Evolutionary conservation across 2,329 filamentous ascomycete genomes (phyloP).

Genomic region (Hypoxylon sp.): DNA sequence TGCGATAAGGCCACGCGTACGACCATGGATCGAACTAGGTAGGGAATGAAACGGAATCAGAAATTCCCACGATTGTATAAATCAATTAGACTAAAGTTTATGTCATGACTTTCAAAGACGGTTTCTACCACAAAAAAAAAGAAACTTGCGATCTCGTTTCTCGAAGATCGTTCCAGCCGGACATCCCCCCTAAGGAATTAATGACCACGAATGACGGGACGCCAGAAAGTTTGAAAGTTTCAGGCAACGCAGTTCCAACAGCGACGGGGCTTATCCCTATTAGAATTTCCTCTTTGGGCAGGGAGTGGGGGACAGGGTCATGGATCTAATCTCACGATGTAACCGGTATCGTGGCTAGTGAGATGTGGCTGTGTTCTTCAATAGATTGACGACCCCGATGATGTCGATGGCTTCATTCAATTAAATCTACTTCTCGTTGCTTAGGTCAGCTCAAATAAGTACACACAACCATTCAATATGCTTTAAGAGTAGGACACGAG

Average conservation of each 20-base stretch:
- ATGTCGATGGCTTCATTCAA: too few species aligned
- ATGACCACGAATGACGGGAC: not conserved
- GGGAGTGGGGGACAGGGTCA: not conserved
- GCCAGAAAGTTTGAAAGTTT: constrained; percentile 5
- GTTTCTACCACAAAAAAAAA: constrained; percentile 1
- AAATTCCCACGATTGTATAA: constrained; percentile 7
- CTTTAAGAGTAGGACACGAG: too few species aligned
- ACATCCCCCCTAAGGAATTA: constrained; percentile 33
- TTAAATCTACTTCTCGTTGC: too few species aligned
- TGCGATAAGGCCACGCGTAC: constrained; percentile 21
- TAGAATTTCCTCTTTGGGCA: not conserved
- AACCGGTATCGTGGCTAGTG: too few species aligned
- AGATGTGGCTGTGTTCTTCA: constrained; percentile 4
- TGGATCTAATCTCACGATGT: too few species aligned
- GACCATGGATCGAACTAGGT: constrained; percentile 17
- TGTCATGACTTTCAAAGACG: constrained; percentile 21
- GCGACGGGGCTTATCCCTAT: constrained; percentile 5
- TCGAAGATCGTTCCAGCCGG: constrained; percentile 14
- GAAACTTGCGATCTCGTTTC: constrained; percentile 15
- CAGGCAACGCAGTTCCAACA: not conserved
- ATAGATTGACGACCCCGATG: too few species aligned
- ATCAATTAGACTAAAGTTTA: constrained; percentile 20
- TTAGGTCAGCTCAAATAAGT: too few species aligned
- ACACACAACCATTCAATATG: too few species aligned
- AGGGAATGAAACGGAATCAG: constrained; percentile 24